Conservation (phyloP, 768 basidiomycete species). For the Mycena leptocephala region DNA sequence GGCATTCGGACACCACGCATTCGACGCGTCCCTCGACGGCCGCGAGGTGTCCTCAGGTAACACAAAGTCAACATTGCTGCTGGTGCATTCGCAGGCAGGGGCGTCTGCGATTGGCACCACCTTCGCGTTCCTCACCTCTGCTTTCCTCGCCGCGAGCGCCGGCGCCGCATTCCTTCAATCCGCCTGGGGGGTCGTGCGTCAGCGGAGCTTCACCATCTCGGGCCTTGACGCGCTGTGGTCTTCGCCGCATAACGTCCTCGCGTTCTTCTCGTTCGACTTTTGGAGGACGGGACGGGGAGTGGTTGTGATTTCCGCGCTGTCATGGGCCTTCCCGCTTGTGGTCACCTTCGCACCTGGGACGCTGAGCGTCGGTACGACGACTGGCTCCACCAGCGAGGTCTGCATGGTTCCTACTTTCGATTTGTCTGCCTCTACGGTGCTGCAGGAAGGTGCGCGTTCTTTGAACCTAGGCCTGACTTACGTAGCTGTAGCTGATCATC, state of each 20-base stretch:
- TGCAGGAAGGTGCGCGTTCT: constrained; percentile 16
- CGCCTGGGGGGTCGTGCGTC: constrained; percentile 12
- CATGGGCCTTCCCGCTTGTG: constrained; percentile 23
- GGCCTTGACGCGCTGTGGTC: constrained; percentile 32
- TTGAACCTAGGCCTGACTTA: not conserved
- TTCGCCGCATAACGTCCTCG: not conserved
- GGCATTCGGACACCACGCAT: constrained; percentile 12
- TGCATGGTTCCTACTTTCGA: constrained; percentile 15
- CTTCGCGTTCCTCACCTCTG: constrained; percentile 17
- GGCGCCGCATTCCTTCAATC: constrained; percentile 17
- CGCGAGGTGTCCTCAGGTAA: not conserved
- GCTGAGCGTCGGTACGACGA: not conserved
- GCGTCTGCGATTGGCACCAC: constrained; percentile 15
- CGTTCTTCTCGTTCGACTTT: constrained; percentile 22
- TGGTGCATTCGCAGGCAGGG: constrained; percentile 10
- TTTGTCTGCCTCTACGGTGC: not conserved
- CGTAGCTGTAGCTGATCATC: not conserved
- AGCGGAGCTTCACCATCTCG: constrained; percentile 4
- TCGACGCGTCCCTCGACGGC: constrained; percentile 11
- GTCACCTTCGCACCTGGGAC: not conserved
- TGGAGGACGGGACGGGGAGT: constrained; percentile 10
- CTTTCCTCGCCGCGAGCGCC: constrained; percentile 3
- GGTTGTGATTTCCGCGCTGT: not conserved
- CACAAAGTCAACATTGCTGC: not conserved
- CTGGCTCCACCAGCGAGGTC: not conserved